phyloP scores from a whole-genome alignment of 2,329 filamentous ascomycete species.

The Emericellopsis atlantica region DNA sequence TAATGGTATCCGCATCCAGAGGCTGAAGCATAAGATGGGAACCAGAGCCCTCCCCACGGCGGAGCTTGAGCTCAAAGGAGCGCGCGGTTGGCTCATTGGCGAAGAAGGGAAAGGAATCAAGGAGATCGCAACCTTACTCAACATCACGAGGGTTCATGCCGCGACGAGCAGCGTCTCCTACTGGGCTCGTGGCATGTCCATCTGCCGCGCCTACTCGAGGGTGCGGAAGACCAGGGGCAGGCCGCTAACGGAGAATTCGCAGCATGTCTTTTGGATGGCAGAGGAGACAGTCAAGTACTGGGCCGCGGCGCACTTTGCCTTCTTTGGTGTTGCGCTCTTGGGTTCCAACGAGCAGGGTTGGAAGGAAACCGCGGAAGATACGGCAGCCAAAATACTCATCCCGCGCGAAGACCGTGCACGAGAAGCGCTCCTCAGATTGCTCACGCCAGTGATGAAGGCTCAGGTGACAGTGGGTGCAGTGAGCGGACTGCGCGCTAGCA shows the following conservation, averaged over 20 bases:
- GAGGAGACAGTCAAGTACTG: constrained; percentile 41
- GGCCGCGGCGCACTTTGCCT: constrained; percentile 40
- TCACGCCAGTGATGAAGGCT: constrained; percentile 50
- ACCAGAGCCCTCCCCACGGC: constrained; percentile 60
- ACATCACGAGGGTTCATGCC: constrained; percentile 50
- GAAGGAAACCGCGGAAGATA: neutral
- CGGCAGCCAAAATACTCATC: constrained; percentile 14
- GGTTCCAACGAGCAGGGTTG: constrained; percentile 36
- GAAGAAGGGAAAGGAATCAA: constrained; percentile 52
- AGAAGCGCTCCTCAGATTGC: constrained; percentile 35
- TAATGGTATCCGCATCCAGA: constrained; percentile 56
- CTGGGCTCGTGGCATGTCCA: constrained; percentile 40
- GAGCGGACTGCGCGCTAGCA: constrained; percentile 38
- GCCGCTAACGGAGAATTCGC: constrained; percentile 34
- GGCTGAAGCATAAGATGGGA: constrained; percentile 62
- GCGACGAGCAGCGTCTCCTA: constrained; percentile 38
- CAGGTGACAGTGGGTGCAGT: constrained; percentile 38
- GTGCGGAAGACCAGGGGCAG: constrained; percentile 38
- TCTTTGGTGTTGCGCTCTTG: constrained; percentile 39
- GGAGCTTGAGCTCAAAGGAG: constrained; percentile 52
- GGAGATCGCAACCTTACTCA: constrained; percentile 57
- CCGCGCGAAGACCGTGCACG: constrained; percentile 16
- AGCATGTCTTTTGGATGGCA: constrained; percentile 48
- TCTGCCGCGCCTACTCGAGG: constrained; percentile 43
- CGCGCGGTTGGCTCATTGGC: constrained; percentile 55